Conservation (phyloP, 371 early-diverging fungal genomes). For the Mortierella sp. region DNA sequence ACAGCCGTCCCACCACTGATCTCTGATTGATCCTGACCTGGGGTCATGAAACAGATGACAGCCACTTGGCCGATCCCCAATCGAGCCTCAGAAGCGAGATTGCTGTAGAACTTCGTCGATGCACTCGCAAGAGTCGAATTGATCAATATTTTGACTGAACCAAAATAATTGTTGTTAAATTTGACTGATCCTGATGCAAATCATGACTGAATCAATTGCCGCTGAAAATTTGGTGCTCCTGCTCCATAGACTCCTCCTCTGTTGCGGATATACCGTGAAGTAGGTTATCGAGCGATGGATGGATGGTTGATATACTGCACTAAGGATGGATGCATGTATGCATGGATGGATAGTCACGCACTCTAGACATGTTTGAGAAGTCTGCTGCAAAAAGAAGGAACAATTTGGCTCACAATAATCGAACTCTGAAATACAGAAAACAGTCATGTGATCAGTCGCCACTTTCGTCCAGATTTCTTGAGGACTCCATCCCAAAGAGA, state of each 20-base stretch:
- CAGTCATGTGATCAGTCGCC: slow-evolving; percentile 5
- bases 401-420: background rate
- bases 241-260: background rate
- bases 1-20: too few relatives aligned
- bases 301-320: slow-evolving; percentile 9
- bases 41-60: background rate
- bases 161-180: too few relatives aligned
- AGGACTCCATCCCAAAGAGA: background rate
- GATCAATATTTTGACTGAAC: background rate
- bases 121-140: background rate
- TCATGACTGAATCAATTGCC: background rate
- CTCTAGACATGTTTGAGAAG: slow-evolving; percentile 49
- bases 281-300: slow-evolving; percentile 12
- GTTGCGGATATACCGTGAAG: background rate
- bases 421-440: background rate
- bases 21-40: background rate
- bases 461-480: background rate
- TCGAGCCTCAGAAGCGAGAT: background rate
- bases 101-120: background rate
- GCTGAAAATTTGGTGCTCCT: background rate
- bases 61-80: background rate
- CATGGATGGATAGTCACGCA: slow-evolving; percentile 34
- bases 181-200: background rate
- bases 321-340: slow-evolving; percentile 12
- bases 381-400: slow-evolving; percentile 46